Evolutionary conservation across 1,284 basidiomycete genomes (phyloP), one percentile per base, ranked within the genome.

Genomic region (Flammula alnicola): DNA sequence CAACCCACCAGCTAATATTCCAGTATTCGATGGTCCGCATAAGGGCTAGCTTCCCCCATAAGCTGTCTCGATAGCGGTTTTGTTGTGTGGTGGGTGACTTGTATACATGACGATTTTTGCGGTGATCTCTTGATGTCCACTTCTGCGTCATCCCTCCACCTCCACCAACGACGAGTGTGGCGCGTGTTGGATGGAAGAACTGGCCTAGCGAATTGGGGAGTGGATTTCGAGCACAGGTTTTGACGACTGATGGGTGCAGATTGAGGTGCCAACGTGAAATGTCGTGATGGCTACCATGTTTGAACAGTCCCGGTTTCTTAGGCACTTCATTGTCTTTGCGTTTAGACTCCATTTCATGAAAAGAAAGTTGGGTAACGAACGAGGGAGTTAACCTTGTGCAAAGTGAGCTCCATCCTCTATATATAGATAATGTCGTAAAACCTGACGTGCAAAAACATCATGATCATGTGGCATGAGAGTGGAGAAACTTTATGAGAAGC

Each of bases 1-100:
- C 65, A 19, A 67, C 61, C 65, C 64, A 66, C 66, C 66, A 68
- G 44, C 65, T 67, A 19, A 68, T 56, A 51, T 68, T 68, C 64
- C 65, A 66, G 49, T 65, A 67, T 39, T 68, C 65, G 7, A 67
- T 26, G 29, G 53, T 54, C 17, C 43, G 33, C 59, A 68, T 59
- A 33, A 56, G 52, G 5, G 22, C 41, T 17, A 61, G 3, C 30
- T 16, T 46, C 14, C 16, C 44, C 53, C 46, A 55, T 6, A 58
- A 12, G 10, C 20, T 51, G 23, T 44, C 39, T 8, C 49, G 56
- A 12, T 52, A 47, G 4, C 62, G 52, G 6, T 29, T 8, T 16
- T 22, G 35, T 5, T 49, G 41, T 5, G 55, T 55, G 5, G 23
- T 5, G 3, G 61, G 58, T 2, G 61, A 58, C 3, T 37, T 29